Conservation (phyloP, 331 rosid genomes). For the Cydonia oblonga region DNA sequence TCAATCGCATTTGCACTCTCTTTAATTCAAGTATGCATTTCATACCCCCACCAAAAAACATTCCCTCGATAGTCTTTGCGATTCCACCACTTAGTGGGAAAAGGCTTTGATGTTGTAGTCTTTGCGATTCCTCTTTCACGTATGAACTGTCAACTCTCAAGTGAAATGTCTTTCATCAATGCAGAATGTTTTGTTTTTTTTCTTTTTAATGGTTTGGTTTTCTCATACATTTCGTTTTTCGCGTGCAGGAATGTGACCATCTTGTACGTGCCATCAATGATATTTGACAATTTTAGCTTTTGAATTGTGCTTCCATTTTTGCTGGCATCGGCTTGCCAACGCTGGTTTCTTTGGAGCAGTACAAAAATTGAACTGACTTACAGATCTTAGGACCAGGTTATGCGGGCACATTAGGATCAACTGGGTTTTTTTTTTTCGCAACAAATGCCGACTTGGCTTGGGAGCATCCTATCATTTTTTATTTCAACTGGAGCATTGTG, state of each 20-base stretch:
- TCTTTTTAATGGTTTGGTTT: no score
- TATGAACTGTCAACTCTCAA: no score
- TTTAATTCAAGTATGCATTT: no score
- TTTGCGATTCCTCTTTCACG: no score
- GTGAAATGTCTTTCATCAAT: no score
- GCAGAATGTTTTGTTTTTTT: no score
- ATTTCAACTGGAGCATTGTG: neutral
- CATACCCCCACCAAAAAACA: no score
- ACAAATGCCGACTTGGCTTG: neutral
- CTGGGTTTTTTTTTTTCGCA: no score
- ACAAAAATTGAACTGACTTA: neutral
- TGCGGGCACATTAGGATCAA: neutral
- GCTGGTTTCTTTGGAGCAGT: neutral
- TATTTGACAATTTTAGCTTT: neutral
- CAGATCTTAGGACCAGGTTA: neutral
- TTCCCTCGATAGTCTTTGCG: no score
- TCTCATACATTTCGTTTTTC: neutral
- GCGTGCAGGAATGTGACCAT: neutral
- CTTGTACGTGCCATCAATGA: neutral
- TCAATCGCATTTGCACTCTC: neutral
- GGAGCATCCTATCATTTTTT: neutral
- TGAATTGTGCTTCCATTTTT: neutral
- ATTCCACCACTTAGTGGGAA: no score
- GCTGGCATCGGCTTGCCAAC: neutral
- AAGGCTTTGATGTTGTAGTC: no score